Percentiles rank a stretch among this genome's conserved stretches.
Conservation (phyloP, 345 rosid species). For the Eucalyptus curtisii region DNA sequence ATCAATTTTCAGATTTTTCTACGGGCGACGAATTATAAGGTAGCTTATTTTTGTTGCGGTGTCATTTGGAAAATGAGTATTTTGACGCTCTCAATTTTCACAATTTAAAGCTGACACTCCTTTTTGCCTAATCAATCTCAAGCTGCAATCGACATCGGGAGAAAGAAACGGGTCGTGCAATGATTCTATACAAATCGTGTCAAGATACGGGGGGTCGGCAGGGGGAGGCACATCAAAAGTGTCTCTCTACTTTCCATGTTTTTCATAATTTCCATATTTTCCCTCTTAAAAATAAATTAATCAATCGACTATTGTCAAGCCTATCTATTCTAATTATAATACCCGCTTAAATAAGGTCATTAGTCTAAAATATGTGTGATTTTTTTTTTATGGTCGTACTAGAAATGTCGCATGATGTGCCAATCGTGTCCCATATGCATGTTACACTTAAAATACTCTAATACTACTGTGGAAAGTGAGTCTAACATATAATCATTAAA, state of each 20-base stretch:
- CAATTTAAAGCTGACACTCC: not conserved
- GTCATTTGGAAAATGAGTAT: not conserved
- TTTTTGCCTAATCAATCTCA: not conserved
- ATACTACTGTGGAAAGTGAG: not conserved
- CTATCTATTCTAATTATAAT: not conserved
- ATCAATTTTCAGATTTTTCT: not conserved
- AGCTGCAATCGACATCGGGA: not conserved
- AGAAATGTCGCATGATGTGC: not conserved
- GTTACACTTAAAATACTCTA: not conserved
- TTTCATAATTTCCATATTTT: not conserved
- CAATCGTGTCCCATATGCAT: not conserved
- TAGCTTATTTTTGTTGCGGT: not conserved
- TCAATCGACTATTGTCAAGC: not conserved
- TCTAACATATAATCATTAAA: not conserved
- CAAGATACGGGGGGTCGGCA: not conserved
- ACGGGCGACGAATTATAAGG: not conserved
- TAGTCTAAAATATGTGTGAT: not conserved
- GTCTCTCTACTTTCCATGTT: not conserved
- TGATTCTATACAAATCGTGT: not conserved
- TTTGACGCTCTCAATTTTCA: not conserved
- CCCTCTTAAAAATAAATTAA: not conserved
- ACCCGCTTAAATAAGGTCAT: not conserved
- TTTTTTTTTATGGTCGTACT: not conserved
- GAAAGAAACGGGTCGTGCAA: not conserved
- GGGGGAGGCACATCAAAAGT: not conserved